A percentile compares a stretch with the other conserved stretches of the same genome.
These are phyloP conservation scores for Phytophthora chlamydospora DNA, from an alignment of 352 stramenopile species.

Conservation along the genomic window DNA sequence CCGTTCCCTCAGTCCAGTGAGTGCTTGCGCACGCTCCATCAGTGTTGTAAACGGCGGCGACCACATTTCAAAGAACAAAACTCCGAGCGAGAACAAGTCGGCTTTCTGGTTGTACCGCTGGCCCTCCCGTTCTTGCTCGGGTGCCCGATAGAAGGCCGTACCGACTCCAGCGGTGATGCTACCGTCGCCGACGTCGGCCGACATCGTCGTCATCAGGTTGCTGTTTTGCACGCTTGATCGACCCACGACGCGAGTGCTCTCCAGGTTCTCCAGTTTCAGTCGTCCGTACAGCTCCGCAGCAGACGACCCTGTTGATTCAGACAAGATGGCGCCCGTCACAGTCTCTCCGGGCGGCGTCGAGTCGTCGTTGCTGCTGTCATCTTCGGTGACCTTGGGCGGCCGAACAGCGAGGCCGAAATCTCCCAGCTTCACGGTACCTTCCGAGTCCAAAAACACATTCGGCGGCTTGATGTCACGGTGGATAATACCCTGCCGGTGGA, in stretches of 20 bases:
- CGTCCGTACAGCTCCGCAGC: constrained; percentile 72
- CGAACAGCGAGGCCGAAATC: constrained; percentile 95
- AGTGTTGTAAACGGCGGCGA: constrained; percentile 90
- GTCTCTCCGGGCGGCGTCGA: constrained; percentile 22
- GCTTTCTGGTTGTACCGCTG: constrained; percentile 91
- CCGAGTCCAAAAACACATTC: constrained; percentile 95
- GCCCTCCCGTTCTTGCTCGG: constrained; percentile 92
- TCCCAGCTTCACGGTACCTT: constrained; percentile 93
- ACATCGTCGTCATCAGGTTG: constrained; percentile 63
- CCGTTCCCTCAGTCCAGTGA: constrained; percentile 78
- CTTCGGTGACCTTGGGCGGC: constrained; percentile 60
- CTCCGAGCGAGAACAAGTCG: constrained; percentile 96
- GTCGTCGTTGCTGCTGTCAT: constrained; percentile 37
- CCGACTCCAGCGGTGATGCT: constrained; percentile 95
- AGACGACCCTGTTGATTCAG: constrained; percentile 64
- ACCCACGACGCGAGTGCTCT: constrained; percentile 55
- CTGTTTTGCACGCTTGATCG: constrained; percentile 24
- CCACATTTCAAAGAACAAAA: constrained; percentile 97
- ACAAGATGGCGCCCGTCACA: constrained; percentile 42
- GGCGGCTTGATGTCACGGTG: constrained; percentile 93
- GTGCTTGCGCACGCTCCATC: constrained; percentile 87
- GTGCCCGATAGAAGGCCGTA: constrained; percentile 95
- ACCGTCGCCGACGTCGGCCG: constrained; percentile 43
- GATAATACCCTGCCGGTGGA: constrained; percentile 94
- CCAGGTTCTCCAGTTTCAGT: constrained; percentile 72